phyloP scores from a whole-genome alignment of 2,329 filamentous ascomycete species.

The Beauveria brongniartii region DNA sequence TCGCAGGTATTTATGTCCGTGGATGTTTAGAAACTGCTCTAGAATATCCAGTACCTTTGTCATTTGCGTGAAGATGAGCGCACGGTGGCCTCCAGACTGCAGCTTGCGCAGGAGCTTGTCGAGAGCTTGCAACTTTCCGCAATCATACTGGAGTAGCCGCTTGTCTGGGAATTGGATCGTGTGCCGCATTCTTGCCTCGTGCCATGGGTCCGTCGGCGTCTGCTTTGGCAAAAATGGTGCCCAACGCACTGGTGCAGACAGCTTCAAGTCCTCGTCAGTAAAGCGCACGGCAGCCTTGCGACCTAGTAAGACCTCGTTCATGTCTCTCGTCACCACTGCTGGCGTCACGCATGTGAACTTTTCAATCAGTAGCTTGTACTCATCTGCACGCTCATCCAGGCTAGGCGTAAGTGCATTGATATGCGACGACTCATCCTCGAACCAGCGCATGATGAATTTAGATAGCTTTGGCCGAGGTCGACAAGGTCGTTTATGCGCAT shows the following conservation, averaged over 20 bases:
- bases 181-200: conserved; percentile 83
- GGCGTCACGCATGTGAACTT: conserved; percentile 93
- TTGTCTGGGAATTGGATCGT: conserved; percentile 97
- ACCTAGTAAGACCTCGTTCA: conserved; percentile 61
- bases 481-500: conserved; percentile 49
- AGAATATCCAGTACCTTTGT: conserved; percentile 96
- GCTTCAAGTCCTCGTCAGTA: conserved; percentile 45
- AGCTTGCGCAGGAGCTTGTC: conserved; percentile 79
- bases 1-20: conserved; percentile 92
- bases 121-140: conserved; percentile 87
- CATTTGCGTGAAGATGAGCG: conserved; percentile 99
- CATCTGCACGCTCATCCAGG: conserved; percentile 62
- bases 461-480: conserved; percentile 54
- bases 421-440: conserved; percentile 58
- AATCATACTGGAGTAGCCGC: conserved; percentile 93
- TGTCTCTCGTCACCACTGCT: conserved; percentile 72
- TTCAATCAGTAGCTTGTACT: conserved; percentile 66
- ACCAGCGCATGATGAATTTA: conserved; percentile 62
- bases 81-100: conserved; percentile 84
- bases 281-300: conserved; percentile 49
- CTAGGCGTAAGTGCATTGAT: conserved; percentile 65
- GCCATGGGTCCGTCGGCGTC: conserved; percentile 69
- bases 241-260: conserved; percentile 48
- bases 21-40: conserved; percentile 95
- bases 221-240: conserved; percentile 50